Evolutionary conservation across 257 asterid species (phyloP).

Genomic region (Forsythia suspensa): DNA sequence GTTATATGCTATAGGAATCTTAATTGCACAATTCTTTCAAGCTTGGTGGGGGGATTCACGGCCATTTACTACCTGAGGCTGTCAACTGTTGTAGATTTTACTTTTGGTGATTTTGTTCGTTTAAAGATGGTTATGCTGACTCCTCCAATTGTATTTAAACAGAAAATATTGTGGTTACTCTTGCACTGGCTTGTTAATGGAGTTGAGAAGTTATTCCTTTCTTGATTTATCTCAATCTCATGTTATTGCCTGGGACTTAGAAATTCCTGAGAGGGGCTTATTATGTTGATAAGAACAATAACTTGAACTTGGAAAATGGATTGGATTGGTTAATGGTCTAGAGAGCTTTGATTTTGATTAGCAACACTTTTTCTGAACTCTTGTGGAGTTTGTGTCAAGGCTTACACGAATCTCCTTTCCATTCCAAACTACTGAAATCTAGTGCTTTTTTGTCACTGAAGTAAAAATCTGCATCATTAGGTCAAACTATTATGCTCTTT

Average conservation of each 20-base stretch:
- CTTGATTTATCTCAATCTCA: background rate
- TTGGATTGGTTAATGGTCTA: no score
- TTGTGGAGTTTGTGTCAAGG: no score
- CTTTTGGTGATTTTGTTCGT: background rate
- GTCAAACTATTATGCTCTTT: no score
- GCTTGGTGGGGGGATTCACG: conserved; percentile 18
- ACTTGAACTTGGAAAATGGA: no score
- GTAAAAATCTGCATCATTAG: no score
- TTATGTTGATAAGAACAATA: no score
- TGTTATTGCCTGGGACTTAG: background rate
- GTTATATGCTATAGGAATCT: background rate
- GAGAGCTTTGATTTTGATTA: no score
- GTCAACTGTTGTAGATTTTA: conserved; percentile 23
- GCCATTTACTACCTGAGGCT: conserved; percentile 16
- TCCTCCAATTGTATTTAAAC: background rate
- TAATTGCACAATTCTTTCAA: conserved; percentile 28
- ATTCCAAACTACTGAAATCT: no score
- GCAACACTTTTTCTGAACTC: no score
- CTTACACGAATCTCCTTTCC: no score
- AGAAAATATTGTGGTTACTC: background rate
- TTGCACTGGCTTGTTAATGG: background rate
- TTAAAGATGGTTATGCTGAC: background rate
- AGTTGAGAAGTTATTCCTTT: background rate
- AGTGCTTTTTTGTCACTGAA: no score
- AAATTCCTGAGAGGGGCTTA: no score